Percentiles rank a stretch among this genome's conserved stretches.
These are phyloP conservation scores for Dioscorea alata DNA, from an alignment of 106 monocot species.

Conservation along the genomic window DNA sequence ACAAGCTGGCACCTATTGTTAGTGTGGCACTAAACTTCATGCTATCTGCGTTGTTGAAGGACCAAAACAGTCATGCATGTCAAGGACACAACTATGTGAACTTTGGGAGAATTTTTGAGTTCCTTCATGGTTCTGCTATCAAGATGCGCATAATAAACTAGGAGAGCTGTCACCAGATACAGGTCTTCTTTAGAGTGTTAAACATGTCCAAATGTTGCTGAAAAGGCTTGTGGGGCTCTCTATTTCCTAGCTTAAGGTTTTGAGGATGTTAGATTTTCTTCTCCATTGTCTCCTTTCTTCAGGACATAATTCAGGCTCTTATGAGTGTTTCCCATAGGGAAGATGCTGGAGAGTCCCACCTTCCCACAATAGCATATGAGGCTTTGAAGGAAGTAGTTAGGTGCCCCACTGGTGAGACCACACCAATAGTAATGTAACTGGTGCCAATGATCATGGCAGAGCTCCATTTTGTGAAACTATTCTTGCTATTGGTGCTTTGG, in stretches of 20 bases:
- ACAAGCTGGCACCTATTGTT: slow-evolving; percentile 30
- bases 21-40: slow-evolving; percentile 36
- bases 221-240: slow-evolving; percentile 43
- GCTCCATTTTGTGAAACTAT: slow-evolving; percentile 38
- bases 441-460: slow-evolving; percentile 36
- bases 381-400: slow-evolving; percentile 37
- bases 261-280: slow-evolving; percentile 22
- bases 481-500: slow-evolving; percentile 38
- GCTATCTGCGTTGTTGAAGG: slow-evolving; percentile 31
- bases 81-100: slow-evolving; percentile 45
- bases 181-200: slow-evolving; percentile 38
- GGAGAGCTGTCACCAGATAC: slow-evolving; percentile 45
- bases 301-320: slow-evolving; percentile 34
- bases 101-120: slow-evolving; percentile 40
- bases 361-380: slow-evolving; percentile 32
- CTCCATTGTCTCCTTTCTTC: slow-evolving; percentile 41
- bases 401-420: slow-evolving; percentile 31
- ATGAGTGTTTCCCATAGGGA: slow-evolving; percentile 32
- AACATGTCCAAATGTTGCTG: slow-evolving; percentile 45
- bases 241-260: slow-evolving; percentile 43
- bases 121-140: slow-evolving; percentile 35
- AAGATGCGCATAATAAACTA: slow-evolving; percentile 20
- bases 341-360: slow-evolving; percentile 35
- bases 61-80: slow-evolving; percentile 43
- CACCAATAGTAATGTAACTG: slow-evolving; percentile 24